A percentile compares a stretch with the other conserved stretches of the same genome.
Evolutionary conservation across 345 rosid species (phyloP).

Genomic region (Rhodamnia rubescens): DNA sequence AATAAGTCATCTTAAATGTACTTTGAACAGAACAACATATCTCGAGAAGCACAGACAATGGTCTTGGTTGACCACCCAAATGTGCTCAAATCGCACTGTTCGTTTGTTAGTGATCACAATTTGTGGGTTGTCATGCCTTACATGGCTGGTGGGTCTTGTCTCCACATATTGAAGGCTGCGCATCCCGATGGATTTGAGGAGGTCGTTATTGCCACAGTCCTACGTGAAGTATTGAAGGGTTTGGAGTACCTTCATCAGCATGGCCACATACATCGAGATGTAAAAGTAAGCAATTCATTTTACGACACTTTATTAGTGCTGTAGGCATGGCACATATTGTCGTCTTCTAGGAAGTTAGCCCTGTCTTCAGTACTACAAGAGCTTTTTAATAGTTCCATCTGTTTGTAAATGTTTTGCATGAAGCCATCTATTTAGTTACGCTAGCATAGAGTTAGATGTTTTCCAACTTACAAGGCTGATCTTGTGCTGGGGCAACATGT

Average conservation of each 20-base stretch:
- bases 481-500: neutral
- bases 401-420: neutral
- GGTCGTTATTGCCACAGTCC: constrained; percentile 69
- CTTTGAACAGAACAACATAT: constrained; percentile 47
- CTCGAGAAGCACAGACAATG: constrained; percentile 96
- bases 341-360: neutral
- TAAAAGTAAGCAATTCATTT: constrained; percentile 47
- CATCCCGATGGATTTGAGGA: constrained; percentile 96
- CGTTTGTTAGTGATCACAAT: constrained; percentile 84
- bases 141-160: constrained; percentile 98
- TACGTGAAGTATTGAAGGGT: constrained; percentile 83
- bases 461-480: neutral
- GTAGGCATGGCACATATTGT: neutral
- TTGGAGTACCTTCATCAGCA: constrained; percentile 97
- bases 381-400: neutral
- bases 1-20: neutral
- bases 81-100: constrained; percentile 87
- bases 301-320: neutral
- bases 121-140: constrained; percentile 97
- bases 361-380: neutral
- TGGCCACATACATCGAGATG: constrained; percentile 97
- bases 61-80: constrained; percentile 86
- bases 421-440: neutral
- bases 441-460: neutral
- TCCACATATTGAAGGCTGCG: constrained; percentile 92